Evolutionary conservation across 1,284 basidiomycete species (phyloP), one percentile per base, ranked within the genome.

Genomic region (Malassezia cuniculi): DNA sequence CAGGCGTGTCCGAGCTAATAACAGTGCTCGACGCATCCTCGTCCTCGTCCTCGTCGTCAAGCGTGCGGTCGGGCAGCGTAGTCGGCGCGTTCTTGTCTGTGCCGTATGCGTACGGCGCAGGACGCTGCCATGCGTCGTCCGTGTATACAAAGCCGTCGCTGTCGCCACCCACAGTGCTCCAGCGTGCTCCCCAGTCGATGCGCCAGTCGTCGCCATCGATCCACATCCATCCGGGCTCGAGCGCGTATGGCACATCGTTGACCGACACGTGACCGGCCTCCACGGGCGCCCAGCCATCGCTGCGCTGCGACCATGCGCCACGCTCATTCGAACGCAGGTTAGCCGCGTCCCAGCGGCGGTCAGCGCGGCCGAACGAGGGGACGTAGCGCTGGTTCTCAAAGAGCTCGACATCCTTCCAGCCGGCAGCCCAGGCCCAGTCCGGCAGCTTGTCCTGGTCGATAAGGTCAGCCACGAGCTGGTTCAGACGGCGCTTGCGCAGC

Each of bases 161-260:
- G 27, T 66, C 63, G 15, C 54, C 62, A 18, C 60, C 61, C 6
- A 63, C 56, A 5, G 49, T 35, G 12, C 59, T 59, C 63, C 63
- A 66, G 20, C 39, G 38, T 1, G 61, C 63, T 8, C 56, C 50
- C 57, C 58, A 65, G 36, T 66, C 63, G 39, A 66, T 65, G n/a
- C 63, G 45, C 63, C 63, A 66, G 5, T 57, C 55, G 17, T 66
- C 63, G 14, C 56, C 58, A 2, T 55, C 46, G 16, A 66, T 31
- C 60, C 60, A 66, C 26, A 48, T 49, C 54, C 60, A 66, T 10
- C 63, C 63, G 5, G 47, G 39, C 12, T 60, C 59, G 15, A 58
- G 53, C 16, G 44, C 45, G 51, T 57, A 54, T 8, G 54, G 49
- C 11, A 59, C 51, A 34, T 60, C 53, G 37, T 54, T 60, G 40